These are phyloP conservation scores for Gaultheria prostrata DNA, from an alignment of 148 eudicot species.

Conservation along the genomic window DNA sequence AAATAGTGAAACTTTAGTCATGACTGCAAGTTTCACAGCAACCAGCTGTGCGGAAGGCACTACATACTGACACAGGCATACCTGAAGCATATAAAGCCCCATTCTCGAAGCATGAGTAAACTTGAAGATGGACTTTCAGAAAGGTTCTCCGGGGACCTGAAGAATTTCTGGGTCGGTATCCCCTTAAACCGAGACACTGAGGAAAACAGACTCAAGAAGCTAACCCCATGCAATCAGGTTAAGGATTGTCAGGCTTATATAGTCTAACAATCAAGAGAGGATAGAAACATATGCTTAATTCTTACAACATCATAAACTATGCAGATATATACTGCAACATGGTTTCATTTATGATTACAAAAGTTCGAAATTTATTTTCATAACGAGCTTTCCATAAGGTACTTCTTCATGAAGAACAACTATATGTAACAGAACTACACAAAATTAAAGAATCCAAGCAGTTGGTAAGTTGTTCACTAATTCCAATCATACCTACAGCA, in stretches of 20 bases:
- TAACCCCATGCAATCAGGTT: not conserved
- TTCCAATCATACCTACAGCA: constrained; percentile 11
- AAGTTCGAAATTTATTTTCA: not conserved
- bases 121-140: not conserved
- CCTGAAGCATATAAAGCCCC: not conserved
- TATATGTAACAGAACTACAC: not conserved
- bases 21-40: not conserved
- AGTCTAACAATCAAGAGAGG: not conserved
- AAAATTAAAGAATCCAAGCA: not conserved
- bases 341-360: not conserved
- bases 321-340: not conserved
- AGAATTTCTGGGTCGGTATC: not conserved
- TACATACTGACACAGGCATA: not conserved
- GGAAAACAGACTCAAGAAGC: not conserved
- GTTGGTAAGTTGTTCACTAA: not conserved
- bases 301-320: not conserved
- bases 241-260: not conserved
- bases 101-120: not conserved
- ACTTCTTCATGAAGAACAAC: not conserved
- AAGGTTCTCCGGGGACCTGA: not conserved
- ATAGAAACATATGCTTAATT: not conserved
- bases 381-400: not conserved
- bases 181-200: not conserved
- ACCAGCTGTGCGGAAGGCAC: not conserved
- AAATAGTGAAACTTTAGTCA: not conserved